Conservation (phyloP, 495 filamentous ascomycete genomes). For the Lichenothelia convexa region DNA sequence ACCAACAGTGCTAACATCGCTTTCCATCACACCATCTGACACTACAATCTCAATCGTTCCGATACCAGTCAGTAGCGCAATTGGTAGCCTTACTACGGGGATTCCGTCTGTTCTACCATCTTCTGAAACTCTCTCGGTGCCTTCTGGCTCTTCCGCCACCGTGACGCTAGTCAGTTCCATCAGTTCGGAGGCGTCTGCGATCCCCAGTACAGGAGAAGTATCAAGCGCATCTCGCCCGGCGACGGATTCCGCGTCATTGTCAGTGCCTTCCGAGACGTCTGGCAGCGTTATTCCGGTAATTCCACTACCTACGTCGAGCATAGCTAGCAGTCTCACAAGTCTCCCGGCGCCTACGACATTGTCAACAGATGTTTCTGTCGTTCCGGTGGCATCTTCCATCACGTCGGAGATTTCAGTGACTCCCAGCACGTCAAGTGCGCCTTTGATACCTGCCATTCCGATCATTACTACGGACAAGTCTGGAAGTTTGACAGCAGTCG, state of each 20-base stretch:
- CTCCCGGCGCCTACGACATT: background rate
- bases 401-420: no score
- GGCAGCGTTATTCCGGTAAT: background rate
- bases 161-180: background rate
- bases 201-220: background rate
- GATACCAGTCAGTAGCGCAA: no score
- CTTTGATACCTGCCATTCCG: no score
- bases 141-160: background rate
- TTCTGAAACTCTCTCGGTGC: background rate
- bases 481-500: background rate
- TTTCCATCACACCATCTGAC: background rate
- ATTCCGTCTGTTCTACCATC: background rate
- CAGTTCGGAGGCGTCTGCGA: background rate
- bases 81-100: no score
- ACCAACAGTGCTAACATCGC: conserved; percentile 1
- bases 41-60: background rate
- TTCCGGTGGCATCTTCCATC: background rate
- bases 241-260: background rate
- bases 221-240: background rate
- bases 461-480: no score
- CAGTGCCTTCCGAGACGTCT: background rate
- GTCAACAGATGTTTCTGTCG: background rate
- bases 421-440: no score
- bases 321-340: background rate
- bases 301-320: background rate